Evolutionary conservation across 2,329 filamentous ascomycete species (phyloP), one percentile per base, ranked within the genome.

Genomic region (Setomelanomma holmii): DNA sequence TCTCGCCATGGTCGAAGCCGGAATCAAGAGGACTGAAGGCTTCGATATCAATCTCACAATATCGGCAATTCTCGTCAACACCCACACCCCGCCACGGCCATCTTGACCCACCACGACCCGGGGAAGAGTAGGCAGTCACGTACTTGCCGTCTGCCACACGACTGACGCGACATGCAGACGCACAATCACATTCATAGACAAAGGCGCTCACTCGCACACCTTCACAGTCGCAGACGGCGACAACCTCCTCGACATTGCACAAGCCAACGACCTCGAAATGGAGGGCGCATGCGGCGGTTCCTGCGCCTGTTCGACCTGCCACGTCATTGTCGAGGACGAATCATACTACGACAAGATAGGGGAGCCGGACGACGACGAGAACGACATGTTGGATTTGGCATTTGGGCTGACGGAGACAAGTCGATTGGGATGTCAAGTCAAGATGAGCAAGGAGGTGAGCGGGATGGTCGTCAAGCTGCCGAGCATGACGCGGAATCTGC

Each of bases 281-380:
- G 95, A 99, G 81, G 93, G 95, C 56, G 95, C 95, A 11, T 99
- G 95, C 71, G 95, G 95, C 63, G 95, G 92, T 19, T 95, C 90
- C 27, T 96, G 92, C 76, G 92, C 92, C 48, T 96, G 92, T 79
- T 95, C 90, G 51, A 96, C 92, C 5, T 96, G 92, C 79, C 92
- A 96, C 77, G 88, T 96, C 50, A 92, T 96, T 56, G 89, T 96
- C 33, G 76, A 85, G 52, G 86, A 89, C 67, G 85, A 90, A 39
- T 84, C 84, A 4, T 84, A 86, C 75, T 93, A 89, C 77, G 89
- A 93, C 62, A 86, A 84, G 76, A 91, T 93, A 80, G 72, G 75
- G 38, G 78, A 80, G 69, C 75, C 77, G 8, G 76, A 76, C 47
- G 79, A 81, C 51, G 78, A 80, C 54, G 78, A 80, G 61, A 73